phyloP scores from a whole-genome alignment of 2,329 filamentous ascomycete species.

The Aspergillus puulaauensis region DNA sequence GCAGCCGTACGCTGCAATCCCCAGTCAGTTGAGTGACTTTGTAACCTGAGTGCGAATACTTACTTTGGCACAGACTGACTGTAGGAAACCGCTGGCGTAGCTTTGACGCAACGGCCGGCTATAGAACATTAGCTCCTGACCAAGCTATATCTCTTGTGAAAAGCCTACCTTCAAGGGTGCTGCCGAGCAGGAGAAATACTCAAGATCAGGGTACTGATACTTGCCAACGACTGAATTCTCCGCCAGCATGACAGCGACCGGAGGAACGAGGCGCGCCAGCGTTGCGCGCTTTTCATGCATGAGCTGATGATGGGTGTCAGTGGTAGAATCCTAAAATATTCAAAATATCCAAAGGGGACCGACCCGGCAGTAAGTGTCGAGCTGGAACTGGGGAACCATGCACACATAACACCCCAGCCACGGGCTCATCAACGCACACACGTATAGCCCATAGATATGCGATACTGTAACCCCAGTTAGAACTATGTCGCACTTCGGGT shows the following conservation, averaged over 20 bases:
- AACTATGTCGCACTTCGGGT: not conserved
- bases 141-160: not conserved
- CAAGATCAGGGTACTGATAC: not conserved
- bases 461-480: not conserved
- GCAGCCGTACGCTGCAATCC: not conserved
- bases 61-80: not conserved
- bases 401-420: not conserved
- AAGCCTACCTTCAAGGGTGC: not conserved
- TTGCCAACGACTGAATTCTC: not conserved
- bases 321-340: not conserved
- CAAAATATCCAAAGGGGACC: not conserved
- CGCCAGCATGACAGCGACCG: not conserved
- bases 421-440: not conserved
- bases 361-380: not conserved
- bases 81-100: not conserved
- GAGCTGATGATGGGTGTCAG: not conserved
- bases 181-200: not conserved
- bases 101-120: not conserved
- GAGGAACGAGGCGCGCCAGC: not conserved
- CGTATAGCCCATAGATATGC: not conserved
- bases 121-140: no score
- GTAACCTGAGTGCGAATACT: not conserved
- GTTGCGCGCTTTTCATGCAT: not conserved
- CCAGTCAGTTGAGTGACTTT: not conserved
- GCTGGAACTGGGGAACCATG: not conserved